Evolutionary conservation across 1,284 basidiomycete species (phyloP), one percentile per base, ranked within the genome.

Genomic region (Athelia psychrophila): DNA sequence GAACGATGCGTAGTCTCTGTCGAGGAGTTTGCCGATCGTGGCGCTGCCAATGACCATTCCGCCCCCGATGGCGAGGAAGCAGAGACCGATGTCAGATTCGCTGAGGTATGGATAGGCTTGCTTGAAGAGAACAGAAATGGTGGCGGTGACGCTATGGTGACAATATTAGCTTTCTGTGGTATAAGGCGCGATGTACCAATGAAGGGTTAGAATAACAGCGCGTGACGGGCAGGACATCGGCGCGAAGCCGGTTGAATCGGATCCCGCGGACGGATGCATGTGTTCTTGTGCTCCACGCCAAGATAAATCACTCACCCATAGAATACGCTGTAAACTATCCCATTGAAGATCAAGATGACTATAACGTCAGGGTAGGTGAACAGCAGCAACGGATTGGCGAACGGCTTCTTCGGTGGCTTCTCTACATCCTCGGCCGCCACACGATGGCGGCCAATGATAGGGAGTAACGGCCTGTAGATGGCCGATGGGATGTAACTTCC

Each of bases 31-130:
- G 2, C 86, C 86, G 30, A 68, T 75, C 4, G 70, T 36, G 12
- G 70, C 58, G 44, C 78, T 74, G 22, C 84, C 81, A 12, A 80
- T 50, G 1, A 74, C 54, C 71, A 79, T 78, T 3, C 83, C 84
- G 18, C 77, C 78, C 2, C 87, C 89, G 51, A 86, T 75, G 1
- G 80, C 68, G 16, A 92, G 69, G 68, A 83, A 92, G 63, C 85
- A 90, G 8, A 91, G 65, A 0, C 89, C 89, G 32, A 85, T 75
- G 12, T 81, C 75, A 1, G 81, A 84, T 57, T 88, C 77, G 49
- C 66, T 77, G 40, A 90, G 71, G 62, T 71, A 82, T 0, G 84
- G 78, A 58, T 90, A 91, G 1, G 74, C 68, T 4, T 64, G 58
- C 42, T 71, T 64, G 63, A 90, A 88, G 1, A 88, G 69, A 0